Evolutionary conservation across 2,329 filamentous ascomycete species (phyloP), one percentile per base, ranked within the genome.

Genomic region (Claviceps monticola): DNA sequence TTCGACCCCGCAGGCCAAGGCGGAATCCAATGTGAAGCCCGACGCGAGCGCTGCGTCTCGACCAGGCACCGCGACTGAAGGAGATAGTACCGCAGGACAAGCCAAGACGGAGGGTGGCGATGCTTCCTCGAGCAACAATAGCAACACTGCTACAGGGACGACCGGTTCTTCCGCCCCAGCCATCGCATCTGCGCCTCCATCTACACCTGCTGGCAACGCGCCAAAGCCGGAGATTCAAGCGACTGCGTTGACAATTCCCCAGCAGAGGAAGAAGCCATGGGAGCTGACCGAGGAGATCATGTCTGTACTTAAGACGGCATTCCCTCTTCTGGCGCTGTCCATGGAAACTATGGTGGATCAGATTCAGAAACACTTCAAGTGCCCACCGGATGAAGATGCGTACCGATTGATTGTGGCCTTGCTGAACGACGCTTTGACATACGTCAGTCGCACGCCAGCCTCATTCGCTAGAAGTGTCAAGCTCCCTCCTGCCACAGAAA

Each of bases 321-420:
- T 97, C 74, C 93, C 93, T 23, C 76, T 99, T 17, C 78, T 99
- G 59, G 93, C 94, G 9, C 73, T 97, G 44, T 96, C 91, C 0
- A 97, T 99, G 93, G 93, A 99, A 71, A 95, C 91, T 0, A 98
- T 97, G 89, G 90, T 97, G 34, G 93, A 98, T 64, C 91, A 97
- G 68, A 95, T 98, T 54, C 86, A 93, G 67, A 97, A 97, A 74
- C 86, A 97, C 69, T 98, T 98, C 79, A 98, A 98, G 71, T 97
- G 93, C 61, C 91, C 91, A 14, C 91, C 91, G 0, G 93, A 99
- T 61, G 93, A 99, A 66, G 93, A 99, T 71, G 94, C 93, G 2
- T 97, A 97, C 68, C 80, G 93, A 48, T 76, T 99, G 16, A 98
- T 98, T 58, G 91, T 97, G n/a, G 94, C 93, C 2, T 73, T 99